A percentile compares a stretch with the other conserved stretches of the same genome.
Conservation (phyloP, 345 rosid species). For the Syzygium oleosum region DNA sequence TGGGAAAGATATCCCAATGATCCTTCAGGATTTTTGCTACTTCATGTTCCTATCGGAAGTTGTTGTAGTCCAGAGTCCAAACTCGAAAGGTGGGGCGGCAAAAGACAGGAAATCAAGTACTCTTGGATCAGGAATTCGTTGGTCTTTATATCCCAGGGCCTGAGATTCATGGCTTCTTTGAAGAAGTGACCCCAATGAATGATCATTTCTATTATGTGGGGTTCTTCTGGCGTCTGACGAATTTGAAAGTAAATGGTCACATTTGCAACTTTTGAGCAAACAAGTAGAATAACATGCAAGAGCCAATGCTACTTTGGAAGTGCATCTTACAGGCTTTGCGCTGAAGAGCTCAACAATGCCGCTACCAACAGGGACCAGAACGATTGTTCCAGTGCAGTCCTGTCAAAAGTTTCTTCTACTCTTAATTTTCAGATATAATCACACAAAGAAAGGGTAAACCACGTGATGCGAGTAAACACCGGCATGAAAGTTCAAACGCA, state of each 20-base stretch:
- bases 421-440: not conserved
- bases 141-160: not conserved
- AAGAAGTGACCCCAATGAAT: conserved; percentile 24
- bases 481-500: no score
- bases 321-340: conserved; percentile 37
- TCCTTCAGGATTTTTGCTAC: conserved; percentile 29
- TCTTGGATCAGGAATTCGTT: conserved; percentile 2
- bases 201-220: conserved; percentile 40
- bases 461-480: not conserved
- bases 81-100: conserved; percentile 1
- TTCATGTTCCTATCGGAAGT: conserved; percentile 4
- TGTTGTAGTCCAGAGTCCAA: conserved; percentile 7
- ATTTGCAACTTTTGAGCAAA: not conserved
- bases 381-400: conserved; percentile 47
- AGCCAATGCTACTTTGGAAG: not conserved
- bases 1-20: conserved; percentile 21
- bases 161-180: conserved; percentile 9
- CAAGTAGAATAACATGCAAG: not conserved
- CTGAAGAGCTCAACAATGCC: conserved; percentile 78
- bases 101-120: conserved; percentile 5
- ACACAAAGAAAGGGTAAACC: not conserved
- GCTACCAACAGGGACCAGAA: conserved; percentile 58
- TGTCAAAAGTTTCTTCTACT: conserved; percentile 7
- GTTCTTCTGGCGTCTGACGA: conserved; percentile 48
- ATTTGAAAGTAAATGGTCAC: not conserved